Conservation (phyloP, 192 early-diverging fungal genomes). For the Backusella tarrabulga region DNA sequence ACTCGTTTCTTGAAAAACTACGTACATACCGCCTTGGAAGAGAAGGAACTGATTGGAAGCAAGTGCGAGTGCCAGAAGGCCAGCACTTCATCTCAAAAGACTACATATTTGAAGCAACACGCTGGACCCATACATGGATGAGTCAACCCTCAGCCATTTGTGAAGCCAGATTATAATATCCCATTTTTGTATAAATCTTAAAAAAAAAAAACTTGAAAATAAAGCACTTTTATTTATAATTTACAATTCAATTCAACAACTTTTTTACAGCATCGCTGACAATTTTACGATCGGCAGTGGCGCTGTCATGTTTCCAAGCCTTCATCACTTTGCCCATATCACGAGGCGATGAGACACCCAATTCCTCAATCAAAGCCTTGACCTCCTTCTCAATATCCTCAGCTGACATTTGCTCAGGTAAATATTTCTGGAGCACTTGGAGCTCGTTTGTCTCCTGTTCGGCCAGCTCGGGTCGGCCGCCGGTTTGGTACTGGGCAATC, state of each 20-base stretch:
- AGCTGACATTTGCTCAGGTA: constrained; percentile 76
- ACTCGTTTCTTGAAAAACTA: not conserved
- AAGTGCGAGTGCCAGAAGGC: not conserved
- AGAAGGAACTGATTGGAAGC: not conserved
- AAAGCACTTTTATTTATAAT: not conserved
- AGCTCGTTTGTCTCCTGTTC: constrained; percentile 68
- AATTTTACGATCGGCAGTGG: constrained; percentile 71
- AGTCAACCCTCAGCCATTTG: not conserved
- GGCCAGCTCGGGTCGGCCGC: constrained; percentile 73
- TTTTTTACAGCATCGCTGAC: constrained; percentile 78
- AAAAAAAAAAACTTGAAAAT: not conserved
- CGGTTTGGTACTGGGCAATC: constrained; percentile 58
- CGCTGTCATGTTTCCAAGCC: constrained; percentile 64
- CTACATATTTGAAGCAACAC: not conserved
- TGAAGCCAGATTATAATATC: not conserved
- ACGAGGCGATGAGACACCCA: constrained; percentile 61
- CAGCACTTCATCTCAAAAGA: not conserved
- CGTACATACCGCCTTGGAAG: not conserved
- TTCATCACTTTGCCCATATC: constrained; percentile 90
- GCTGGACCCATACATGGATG: not conserved
- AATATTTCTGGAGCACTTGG: constrained; percentile 63
- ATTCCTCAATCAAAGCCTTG: constrained; percentile 45
- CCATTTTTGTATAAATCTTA: not conserved
- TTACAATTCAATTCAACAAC: constrained; percentile 42
- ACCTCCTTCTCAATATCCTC: constrained; percentile 71